Evolutionary conservation across 2,329 filamentous ascomycete species (phyloP), one percentile per base, ranked within the genome.

Genomic region (Aureobasidium sp.): DNA sequence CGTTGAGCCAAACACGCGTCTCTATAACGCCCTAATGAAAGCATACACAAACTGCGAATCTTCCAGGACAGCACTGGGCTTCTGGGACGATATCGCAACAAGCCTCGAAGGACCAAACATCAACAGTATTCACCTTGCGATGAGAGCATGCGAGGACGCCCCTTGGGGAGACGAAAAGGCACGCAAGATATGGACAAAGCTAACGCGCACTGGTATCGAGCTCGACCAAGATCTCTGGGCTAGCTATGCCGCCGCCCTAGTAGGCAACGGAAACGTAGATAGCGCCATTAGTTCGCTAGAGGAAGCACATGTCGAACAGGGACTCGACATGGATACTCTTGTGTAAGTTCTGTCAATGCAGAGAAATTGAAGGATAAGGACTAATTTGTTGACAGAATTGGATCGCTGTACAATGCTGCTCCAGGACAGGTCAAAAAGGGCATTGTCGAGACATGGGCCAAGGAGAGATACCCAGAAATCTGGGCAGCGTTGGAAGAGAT

Each of bases 11-110:
- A 86, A 83, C 67, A 97, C 93, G 0, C 80, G 78, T 61, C 78
- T 97, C 2, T 85, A 88, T 67, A 97, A 96, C 68, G 86, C 88
- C 0, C 78, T 97, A 52, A 96, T 99, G 86, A 80, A 94, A 13
- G 92, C 90, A 0, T 93, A 96, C 70, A 84, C 86, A 1, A 82
- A 83, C 1, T 89, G 86, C 68, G 88, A 83, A 7, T 79, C 86
- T 65, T 80, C 87, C 0, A 75, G 81, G 34, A 83, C 83, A 60
- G 90, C 89, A 1, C 77, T 96, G 65, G 84, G 87, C 53, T 90
- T 91, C 70, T 97, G 92, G 91, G 80, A 85, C 60, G 85, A 95
- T 52, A 91, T 99, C 62, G 86, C 87, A n/a, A 82, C 84, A 61
- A 91, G 87, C 0, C 79, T 81, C 16, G 92, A 97, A 73, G 94